Conservation (phyloP, 2,329 filamentous ascomycete genomes). For the Fusarium sp. region DNA sequence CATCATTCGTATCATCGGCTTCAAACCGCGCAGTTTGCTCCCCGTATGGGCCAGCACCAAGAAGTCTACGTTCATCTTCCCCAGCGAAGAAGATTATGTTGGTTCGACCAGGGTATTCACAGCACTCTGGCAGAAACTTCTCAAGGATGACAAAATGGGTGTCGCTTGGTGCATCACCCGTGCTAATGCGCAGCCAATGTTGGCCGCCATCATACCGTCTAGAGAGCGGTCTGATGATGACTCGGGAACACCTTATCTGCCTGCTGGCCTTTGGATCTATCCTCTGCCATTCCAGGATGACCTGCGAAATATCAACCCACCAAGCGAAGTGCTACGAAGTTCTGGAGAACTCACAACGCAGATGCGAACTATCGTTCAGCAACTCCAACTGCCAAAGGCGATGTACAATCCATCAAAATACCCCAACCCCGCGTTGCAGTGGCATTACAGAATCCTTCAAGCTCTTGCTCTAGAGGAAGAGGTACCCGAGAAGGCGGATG, state of each 20-base stretch:
- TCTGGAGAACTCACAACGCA: constrained; percentile 80
- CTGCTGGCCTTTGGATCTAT: constrained; percentile 88
- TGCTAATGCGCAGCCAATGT: constrained; percentile 79
- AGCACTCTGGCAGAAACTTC: constrained; percentile 87
- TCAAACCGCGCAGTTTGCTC: constrained; percentile 82
- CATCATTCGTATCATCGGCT: constrained; percentile 89
- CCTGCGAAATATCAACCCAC: constrained; percentile 78
- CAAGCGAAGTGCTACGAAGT: constrained; percentile 62
- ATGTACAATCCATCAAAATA: constrained; percentile 88
- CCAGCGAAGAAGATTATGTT: constrained; percentile 88
- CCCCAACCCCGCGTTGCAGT: constrained; percentile 92
- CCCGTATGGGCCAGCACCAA: constrained; percentile 87
- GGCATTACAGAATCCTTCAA: constrained; percentile 96
- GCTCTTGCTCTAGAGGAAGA: constrained; percentile 93
- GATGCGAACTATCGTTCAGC: constrained; percentile 86
- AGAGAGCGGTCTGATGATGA: constrained; percentile 72
- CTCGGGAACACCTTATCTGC: constrained; percentile 75
- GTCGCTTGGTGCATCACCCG: constrained; percentile 92
- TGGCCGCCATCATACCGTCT: constrained; percentile 86
- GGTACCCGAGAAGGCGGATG: constrained; percentile 76
- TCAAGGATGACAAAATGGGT: constrained; percentile 82
- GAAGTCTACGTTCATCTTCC: constrained; percentile 92
- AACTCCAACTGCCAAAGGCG: constrained; percentile 87
- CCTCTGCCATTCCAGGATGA: constrained; percentile 92
- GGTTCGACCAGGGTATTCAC: constrained; percentile 95